Evolutionary conservation across 2,329 filamentous ascomycete genomes (phyloP).

Genomic region (Aureobasidium melanogenum): DNA sequence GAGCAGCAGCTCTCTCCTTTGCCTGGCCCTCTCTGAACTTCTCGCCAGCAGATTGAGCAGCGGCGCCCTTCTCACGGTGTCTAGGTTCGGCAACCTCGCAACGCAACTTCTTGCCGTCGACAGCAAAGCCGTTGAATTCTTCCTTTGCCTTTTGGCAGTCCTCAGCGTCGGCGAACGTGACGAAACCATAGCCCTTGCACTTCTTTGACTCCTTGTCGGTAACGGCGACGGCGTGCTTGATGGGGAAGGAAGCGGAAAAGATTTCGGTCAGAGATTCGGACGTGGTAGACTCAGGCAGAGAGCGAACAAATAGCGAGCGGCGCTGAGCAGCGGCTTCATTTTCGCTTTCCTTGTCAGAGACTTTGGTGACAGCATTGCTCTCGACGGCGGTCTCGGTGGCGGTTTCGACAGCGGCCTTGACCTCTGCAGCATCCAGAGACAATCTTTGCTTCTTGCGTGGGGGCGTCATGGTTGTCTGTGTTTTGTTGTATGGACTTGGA

Average conservation of each 20-base stretch:
- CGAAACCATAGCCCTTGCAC: conserved; percentile 90
- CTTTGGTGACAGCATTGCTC: background rate
- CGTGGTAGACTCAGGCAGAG: conserved; percentile 68
- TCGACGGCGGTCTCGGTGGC: conserved; percentile 16
- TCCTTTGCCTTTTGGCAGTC: conserved; percentile 75
- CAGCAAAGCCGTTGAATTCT: conserved; percentile 67
- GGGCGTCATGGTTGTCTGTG: conserved; percentile 25
- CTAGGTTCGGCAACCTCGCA: conserved; percentile 84
- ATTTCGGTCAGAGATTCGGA: conserved; percentile 75
- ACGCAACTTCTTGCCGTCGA: conserved; percentile 73
- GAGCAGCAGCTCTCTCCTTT: conserved; percentile 54
- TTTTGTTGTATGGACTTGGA: background rate
- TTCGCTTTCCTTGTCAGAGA: conserved; percentile 1
- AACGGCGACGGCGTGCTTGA: conserved; percentile 94
- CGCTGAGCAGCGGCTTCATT: conserved; percentile 15
- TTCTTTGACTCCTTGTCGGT: conserved; percentile 75
- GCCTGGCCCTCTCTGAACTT: conserved; percentile 57
- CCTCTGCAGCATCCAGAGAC: conserved; percentile 28
- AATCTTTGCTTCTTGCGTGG: conserved; percentile 33
- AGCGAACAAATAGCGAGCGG: conserved; percentile 75
- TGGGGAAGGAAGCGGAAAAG: conserved; percentile 88
- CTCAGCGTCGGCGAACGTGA: conserved; percentile 89
- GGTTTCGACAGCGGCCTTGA: conserved; percentile 21
- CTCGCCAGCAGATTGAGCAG: conserved; percentile 12
- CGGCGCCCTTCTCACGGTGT: conserved; percentile 48